phyloP scores from a whole-genome alignment of 345 rosid genomes.

The rapeseed (Brassica napus) region Da-Ae NC_063436.1:20596501-20597000 shows the following conservation, averaged over 20 bases:
- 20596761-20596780: not conserved
- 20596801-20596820: conserved; percentile 61
- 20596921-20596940: conserved; percentile 91
- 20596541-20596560: conserved; percentile 92
- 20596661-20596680: conserved; percentile 97
- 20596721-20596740: conserved; percentile 88
- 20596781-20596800: not conserved
- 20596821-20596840: conserved; percentile 91
- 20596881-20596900: conserved; percentile 84
- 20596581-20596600: conserved; percentile 97
- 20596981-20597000: conserved; percentile 52
- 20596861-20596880: conserved; percentile 76
- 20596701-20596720: conserved; percentile 95
- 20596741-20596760: conserved; percentile 2
- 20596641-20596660: conserved; percentile 95
- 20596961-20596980: conserved; percentile 72
- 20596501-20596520: conserved; percentile 65
- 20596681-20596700: conserved; percentile 93
- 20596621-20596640: conserved; percentile 77
- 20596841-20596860: conserved; percentile 86
- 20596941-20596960: conserved; percentile 78
- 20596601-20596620: conserved; percentile 84
- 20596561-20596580: conserved; percentile 94
- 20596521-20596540: conserved; percentile 89
- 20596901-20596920: conserved; percentile 98